Percentiles rank a stretch among this genome's conserved stretches.
These are phyloP conservation scores for Durotheca rogersii DNA, from an alignment of 495 filamentous ascomycete genomes.

Conservation along the genomic window DNA sequence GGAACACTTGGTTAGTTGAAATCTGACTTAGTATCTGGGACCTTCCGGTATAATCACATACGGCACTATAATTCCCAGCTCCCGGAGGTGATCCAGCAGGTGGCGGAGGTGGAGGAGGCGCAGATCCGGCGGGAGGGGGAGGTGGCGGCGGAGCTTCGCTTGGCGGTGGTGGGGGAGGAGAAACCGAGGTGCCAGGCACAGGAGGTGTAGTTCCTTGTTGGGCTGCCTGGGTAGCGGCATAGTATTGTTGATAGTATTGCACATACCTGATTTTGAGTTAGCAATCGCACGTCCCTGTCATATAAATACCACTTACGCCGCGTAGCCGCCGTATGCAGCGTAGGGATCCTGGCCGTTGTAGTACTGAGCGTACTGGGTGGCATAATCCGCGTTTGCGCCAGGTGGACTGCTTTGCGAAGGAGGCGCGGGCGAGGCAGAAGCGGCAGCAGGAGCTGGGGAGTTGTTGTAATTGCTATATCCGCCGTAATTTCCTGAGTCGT, in stretches of 20 bases:
- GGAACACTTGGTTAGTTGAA: conserved; percentile 24
- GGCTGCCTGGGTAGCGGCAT: conserved; percentile 53
- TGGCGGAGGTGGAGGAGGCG: conserved; percentile 59
- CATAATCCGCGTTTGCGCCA: conserved; percentile 57
- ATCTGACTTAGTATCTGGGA: background rate
- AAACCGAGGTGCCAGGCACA: conserved; percentile 46
- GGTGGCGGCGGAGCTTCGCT: conserved; percentile 65
- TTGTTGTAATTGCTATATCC: conserved; percentile 44
- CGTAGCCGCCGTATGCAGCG: conserved; percentile 86
- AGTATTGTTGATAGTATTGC: conserved; percentile 67
- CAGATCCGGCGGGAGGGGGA: conserved; percentile 57
- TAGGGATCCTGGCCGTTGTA: conserved; percentile 79
- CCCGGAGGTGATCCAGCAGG: conserved; percentile 57
- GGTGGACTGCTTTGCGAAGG: conserved; percentile 40
- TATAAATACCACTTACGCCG: conserved; percentile 43
- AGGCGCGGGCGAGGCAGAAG: conserved; percentile 34
- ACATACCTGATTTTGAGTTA: conserved; percentile 56
- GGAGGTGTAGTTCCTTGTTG: conserved; percentile 45
- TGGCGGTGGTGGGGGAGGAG: conserved; percentile 63
- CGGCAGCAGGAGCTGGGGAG: conserved; percentile 34
- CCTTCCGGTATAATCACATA: conserved; percentile 40
- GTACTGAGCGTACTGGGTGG: conserved; percentile 83
- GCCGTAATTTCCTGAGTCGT: conserved; percentile 36
- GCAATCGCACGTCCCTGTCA: background rate
- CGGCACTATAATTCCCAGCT: conserved; percentile 65